A percentile compares a stretch with the other conserved stretches of the same genome.
Evolutionary conservation across 768 basidiomycete species (phyloP).

Genomic region (Lactifluus volemus): DNA sequence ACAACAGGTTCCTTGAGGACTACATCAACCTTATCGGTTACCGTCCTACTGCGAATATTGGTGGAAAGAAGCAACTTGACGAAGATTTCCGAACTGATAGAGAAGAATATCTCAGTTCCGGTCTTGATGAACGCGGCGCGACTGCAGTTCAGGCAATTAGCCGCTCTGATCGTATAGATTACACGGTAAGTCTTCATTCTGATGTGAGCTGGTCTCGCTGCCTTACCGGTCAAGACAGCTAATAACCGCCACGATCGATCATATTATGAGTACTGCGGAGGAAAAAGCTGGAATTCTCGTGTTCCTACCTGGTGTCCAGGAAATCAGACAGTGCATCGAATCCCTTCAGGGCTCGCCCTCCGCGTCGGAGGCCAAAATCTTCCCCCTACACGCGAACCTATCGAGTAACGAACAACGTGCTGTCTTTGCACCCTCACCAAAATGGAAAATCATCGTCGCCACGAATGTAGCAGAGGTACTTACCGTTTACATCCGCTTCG

Average conservation of each 20-base stretch:
- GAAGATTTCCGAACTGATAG: conserved; percentile 9
- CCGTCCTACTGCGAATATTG: neutral
- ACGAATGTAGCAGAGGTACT: conserved; percentile 88
- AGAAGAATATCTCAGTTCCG: conserved; percentile 38
- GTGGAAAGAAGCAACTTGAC: conserved; percentile 11
- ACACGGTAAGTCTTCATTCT: conserved; percentile 39
- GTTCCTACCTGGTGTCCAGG: conserved; percentile 87
- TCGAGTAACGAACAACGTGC: conserved; percentile 74
- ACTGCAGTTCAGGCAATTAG: conserved; percentile 52
- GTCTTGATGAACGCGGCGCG: conserved; percentile 44
- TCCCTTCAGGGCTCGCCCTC: conserved; percentile 34
- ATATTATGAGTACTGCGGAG: conserved; percentile 45
- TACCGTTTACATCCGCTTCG: conserved; percentile 1
- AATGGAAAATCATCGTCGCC: conserved; percentile 79
- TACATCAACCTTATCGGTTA: conserved; percentile 11
- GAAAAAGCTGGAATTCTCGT: conserved; percentile 66
- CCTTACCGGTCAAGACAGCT: conserved; percentile 4
- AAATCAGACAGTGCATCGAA: conserved; percentile 72
- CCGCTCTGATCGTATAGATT: conserved; percentile 61
- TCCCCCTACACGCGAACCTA: conserved; percentile 86
- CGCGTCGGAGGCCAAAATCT: conserved; percentile 38
- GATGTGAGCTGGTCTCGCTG: neutral
- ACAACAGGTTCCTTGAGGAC: conserved; percentile 17
- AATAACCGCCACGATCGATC: conserved; percentile 45
- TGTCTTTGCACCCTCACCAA: conserved; percentile 55